phyloP scores from a whole-genome alignment of 192 early-diverging fungal species.

The Radiomyces spectabilis region DNA sequence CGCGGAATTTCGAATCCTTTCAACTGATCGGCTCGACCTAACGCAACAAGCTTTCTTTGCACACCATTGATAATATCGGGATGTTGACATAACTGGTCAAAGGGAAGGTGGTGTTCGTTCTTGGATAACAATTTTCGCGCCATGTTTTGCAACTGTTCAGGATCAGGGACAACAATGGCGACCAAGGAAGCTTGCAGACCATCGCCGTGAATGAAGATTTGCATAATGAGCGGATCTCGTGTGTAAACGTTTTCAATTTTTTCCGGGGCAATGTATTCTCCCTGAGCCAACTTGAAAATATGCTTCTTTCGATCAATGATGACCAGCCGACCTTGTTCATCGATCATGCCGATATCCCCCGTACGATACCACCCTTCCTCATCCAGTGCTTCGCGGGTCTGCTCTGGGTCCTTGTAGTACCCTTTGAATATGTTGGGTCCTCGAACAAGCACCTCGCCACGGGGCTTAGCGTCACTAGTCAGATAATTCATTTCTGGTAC shows the following conservation, averaged over 20 bases:
- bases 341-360: conserved; percentile 37
- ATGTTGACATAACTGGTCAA: conserved; percentile 43
- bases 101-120: conserved; percentile 24
- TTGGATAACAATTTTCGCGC: conserved; percentile 25
- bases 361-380: conserved; percentile 85
- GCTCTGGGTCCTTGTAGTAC: conserved; percentile 78
- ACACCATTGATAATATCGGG: conserved; percentile 42
- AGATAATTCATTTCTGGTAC: conserved; percentile 85
- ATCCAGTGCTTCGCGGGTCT: conserved; percentile 73
- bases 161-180: conserved; percentile 46
- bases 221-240: conserved; percentile 33
- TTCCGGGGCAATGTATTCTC: conserved; percentile 76
- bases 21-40: conserved; percentile 41
- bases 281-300: conserved; percentile 71
- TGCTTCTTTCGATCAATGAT: conserved; percentile 86
- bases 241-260: conserved; percentile 70
- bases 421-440: conserved; percentile 66
- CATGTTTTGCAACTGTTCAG: conserved; percentile 35
- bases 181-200: conserved; percentile 38
- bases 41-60: conserved; percentile 40
- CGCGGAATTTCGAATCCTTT: conserved; percentile 71
- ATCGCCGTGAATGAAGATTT: conserved; percentile 51
- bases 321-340: conserved; percentile 48
- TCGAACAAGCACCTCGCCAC: conserved; percentile 86
- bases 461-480: conserved; percentile 64